Base-by-base conservation (phyloP, 768 basidiomycete genomes). In the Leucocoprinus sp. region DNA sequence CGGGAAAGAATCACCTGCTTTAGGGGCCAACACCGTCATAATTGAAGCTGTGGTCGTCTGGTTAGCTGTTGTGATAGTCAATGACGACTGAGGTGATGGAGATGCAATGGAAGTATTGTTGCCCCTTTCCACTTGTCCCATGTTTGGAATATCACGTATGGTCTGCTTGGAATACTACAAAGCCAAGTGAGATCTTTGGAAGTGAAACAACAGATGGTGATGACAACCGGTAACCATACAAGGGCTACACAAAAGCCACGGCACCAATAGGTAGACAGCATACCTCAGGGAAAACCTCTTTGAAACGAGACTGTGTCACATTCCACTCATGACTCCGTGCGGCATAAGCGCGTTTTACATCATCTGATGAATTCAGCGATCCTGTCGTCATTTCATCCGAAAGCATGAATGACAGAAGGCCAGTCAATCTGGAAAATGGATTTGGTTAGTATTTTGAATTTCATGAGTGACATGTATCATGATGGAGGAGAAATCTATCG, bases 311-410 rank as follows among this genome's bases (percentile, higher is more conserved):
- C 58, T 90, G 84, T 24, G 64, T 56, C 33, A 93, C 55, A 59
- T 99, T 99, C 82, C 86, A 96, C 0, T 71, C 63, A 61, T 99
- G 95, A 58, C 86, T 91, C 42, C 80, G 74, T 4, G 69, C 64
- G 0, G 95, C 93, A 50, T 91, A 82, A 0, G 67, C 60, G 28
- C 76, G 77, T 65, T 92, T 95, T 56, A 97, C 85, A 4, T 72
- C 67, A 33, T 86, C 84, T 11, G 81, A 76, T 1, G 88, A 83
- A 5, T 78, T 87, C 23, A 93, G 80, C 1, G 88, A 90, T 8
- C 95, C 95, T 0, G 95, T 96, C 0, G 96, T 98, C 76, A 97
- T 92, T 64, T 96, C 93, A 54, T 96, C 90, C 0, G 87, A 82
- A 39, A 93, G 71, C 93, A 95, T 95, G 68, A 96, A 96, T 3